phyloP scores from a whole-genome alignment of 2,329 filamentous ascomycete species.

The Sphaerulina musiva region DNA sequence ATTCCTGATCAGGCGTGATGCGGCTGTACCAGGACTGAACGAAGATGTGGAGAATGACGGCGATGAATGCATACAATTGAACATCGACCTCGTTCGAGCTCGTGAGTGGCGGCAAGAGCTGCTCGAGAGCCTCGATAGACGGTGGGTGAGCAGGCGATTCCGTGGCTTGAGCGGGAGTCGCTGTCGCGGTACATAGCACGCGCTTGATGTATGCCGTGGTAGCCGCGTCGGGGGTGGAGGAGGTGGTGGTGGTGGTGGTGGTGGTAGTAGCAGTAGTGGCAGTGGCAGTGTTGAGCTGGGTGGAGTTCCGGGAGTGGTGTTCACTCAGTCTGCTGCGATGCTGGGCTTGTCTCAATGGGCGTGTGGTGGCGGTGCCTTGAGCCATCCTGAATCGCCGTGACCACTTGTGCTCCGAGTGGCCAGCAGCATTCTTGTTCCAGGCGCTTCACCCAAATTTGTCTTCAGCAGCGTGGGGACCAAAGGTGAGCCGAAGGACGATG shows the following conservation, averaged over 20 bases:
- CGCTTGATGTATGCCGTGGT: conserved; percentile 61
- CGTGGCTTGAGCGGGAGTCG: conserved; percentile 11
- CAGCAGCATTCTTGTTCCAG: conserved; percentile 1
- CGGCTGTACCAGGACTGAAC: conserved; percentile 89
- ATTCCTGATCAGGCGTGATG: conserved; percentile 83
- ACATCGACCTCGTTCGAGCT: conserved; percentile 91
- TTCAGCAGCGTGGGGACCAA: too few species aligned
- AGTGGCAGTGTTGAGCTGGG: conserved; percentile 29
- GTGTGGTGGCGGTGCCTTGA: conserved; percentile 14
- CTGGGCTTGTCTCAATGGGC: conserved; percentile 12
- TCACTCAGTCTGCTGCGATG: conserved; percentile 5
- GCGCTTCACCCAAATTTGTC: background rate
- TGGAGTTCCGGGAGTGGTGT: background rate
- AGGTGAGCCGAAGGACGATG: too few species aligned
- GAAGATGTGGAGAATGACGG: conserved; percentile 82
- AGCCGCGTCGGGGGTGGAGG: conserved; percentile 53
- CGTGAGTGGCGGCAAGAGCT: conserved; percentile 81
- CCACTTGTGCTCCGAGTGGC: background rate
- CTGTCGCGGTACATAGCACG: conserved; percentile 15
- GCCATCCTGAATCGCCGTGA: conserved; percentile 16
- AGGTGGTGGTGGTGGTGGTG: too few species aligned
- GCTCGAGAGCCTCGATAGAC: conserved; percentile 60
- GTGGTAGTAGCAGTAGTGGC: too few species aligned
- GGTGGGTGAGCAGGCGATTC: conserved; percentile 6
- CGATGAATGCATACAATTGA: conserved; percentile 86